A percentile compares a stretch with the other conserved stretches of the same genome.
These are phyloP conservation scores for Microbotryum violaceum DNA, from an alignment of 1,284 basidiomycete species.

Conservation along the genomic window DNA sequence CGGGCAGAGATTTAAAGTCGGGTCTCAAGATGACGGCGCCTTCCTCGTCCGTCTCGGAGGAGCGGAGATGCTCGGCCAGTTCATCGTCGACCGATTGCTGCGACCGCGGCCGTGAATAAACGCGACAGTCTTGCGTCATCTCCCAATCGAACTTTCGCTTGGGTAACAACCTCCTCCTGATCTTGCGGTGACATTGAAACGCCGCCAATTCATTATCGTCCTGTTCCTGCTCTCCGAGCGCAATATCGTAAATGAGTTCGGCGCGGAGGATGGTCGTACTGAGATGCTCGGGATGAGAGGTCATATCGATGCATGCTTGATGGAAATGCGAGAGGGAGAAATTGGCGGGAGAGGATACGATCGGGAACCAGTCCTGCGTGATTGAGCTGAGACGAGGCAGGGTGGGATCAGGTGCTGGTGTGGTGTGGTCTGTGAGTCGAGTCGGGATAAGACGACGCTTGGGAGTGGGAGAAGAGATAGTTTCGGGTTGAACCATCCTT, in stretches of 20 bases:
- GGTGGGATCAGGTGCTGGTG: too few relatives aligned
- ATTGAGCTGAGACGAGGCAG: too few relatives aligned
- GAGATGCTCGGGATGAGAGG: constrained; percentile 66
- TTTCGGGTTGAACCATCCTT: too few relatives aligned
- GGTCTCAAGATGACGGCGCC: constrained; percentile 58
- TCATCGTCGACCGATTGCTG: constrained; percentile 18
- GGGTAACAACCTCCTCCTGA: constrained; percentile 59
- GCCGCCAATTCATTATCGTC: constrained; percentile 29
- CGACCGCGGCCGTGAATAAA: constrained; percentile 44
- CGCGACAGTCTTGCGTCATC: constrained; percentile 66
- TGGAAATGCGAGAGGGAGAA: constrained; percentile 15
- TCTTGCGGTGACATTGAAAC: constrained; percentile 45
- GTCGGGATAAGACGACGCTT: too few relatives aligned
- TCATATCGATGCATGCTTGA: constrained; percentile 3
- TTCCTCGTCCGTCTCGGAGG: constrained; percentile 6
- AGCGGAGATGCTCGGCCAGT: too few relatives aligned
- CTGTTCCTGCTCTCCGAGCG: not conserved
- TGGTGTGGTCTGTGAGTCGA: too few relatives aligned
- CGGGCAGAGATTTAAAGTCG: constrained; percentile 40
- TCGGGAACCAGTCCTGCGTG: constrained; percentile 8
- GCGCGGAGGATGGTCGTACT: constrained; percentile 71
- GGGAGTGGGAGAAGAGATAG: too few relatives aligned
- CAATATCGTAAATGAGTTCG: constrained; percentile 44
- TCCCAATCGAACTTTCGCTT: constrained; percentile 58
- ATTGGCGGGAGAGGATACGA: not conserved